These are phyloP conservation scores for Glonium stellatum DNA, from an alignment of 495 filamentous ascomycete species.

Conservation along the genomic window DNA sequence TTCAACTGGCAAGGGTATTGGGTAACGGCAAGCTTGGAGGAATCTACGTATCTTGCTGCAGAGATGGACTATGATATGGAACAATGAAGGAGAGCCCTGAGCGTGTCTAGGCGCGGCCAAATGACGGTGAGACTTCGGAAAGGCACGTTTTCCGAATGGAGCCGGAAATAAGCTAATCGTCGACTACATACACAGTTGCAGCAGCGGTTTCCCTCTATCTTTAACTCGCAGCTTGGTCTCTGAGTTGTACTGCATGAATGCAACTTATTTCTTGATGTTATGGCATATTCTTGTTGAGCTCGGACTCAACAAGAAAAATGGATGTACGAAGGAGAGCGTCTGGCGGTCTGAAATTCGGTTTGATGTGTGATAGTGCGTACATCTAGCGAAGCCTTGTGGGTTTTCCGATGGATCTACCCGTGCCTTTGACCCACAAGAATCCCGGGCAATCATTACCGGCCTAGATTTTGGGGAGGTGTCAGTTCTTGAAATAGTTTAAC, in stretches of 20 bases:
- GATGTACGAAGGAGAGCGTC: too few relatives aligned
- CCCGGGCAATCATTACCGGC: background rate
- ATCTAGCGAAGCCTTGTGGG: background rate
- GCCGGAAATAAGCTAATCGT: too few relatives aligned
- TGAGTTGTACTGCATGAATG: too few relatives aligned
- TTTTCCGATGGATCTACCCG: background rate
- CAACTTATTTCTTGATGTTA: too few relatives aligned
- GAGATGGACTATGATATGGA: background rate
- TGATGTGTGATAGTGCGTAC: background rate
- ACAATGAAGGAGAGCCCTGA: background rate
- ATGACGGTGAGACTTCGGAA: too few relatives aligned
- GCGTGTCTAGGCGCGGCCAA: background rate
- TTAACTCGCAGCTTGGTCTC: too few relatives aligned
- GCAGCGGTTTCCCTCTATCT: too few relatives aligned
- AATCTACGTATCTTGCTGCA: background rate
- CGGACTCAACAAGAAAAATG: too few relatives aligned
- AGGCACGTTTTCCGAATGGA: too few relatives aligned
- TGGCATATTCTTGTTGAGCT: too few relatives aligned
- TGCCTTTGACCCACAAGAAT: background rate
- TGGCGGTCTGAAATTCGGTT: too few relatives aligned
- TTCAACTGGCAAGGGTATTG: slow-evolving; percentile 71
- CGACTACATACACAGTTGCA: too few relatives aligned
- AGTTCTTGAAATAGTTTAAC: background rate
- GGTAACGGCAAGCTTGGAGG: slow-evolving; percentile 32
- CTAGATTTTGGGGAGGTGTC: background rate